A percentile compares a stretch with the other conserved stretches of the same genome.
phyloP scores from a whole-genome alignment of 164 flowering plant species.

The Euptelea pleiosperma region DNA sequence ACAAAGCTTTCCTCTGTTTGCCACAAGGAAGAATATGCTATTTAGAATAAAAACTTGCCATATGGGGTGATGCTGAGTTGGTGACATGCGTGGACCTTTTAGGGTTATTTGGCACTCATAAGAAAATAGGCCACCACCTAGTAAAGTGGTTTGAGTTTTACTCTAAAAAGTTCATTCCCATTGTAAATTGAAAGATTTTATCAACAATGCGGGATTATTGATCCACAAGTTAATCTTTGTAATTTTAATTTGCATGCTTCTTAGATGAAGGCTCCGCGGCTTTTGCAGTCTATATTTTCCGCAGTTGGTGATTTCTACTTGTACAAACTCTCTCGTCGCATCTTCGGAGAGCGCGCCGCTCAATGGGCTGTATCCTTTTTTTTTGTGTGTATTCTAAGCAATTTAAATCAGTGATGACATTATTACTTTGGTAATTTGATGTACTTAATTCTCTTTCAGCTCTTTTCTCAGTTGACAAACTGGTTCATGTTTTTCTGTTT shows the following conservation, averaged over 20 bases:
- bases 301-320: constrained; percentile 86
- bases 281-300: constrained; percentile 79
- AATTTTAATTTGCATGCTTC: constrained; percentile 10
- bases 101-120: too few species aligned
- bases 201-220: too few species aligned
- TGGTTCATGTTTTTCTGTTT: constrained; percentile 92
- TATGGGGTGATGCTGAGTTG: too few species aligned
- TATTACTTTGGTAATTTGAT: background rate
- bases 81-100: too few species aligned
- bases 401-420: background rate
- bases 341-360: constrained; percentile 66
- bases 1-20: too few species aligned
- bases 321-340: constrained; percentile 52
- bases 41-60: too few species aligned
- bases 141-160: too few species aligned
- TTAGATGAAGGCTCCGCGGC: constrained; percentile 72
- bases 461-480: constrained; percentile 74
- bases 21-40: too few species aligned
- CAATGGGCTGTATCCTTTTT: constrained; percentile 87
- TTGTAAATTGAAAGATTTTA: too few species aligned
- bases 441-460: constrained; percentile 41
- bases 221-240: background rate
- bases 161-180: too few species aligned
- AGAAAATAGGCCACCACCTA: too few species aligned
- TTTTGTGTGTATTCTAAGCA: background rate